Percentiles rank a stretch among this genome's conserved stretches.
phyloP scores from a whole-genome alignment of 1,139 yeast genomes.

The Candida gigantensis region DNA sequence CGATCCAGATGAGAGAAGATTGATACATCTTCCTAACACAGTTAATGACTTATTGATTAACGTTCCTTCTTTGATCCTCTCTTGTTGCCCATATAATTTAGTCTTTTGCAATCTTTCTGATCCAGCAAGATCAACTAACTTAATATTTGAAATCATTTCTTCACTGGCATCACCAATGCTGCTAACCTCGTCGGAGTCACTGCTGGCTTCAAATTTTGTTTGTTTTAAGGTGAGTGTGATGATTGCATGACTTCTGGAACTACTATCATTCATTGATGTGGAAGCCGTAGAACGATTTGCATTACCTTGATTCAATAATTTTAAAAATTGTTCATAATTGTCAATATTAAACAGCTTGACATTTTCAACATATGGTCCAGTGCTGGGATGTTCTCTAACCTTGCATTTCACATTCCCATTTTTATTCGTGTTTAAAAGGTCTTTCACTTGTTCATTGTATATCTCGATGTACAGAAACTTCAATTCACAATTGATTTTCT shows the following conservation, averaged over 20 bases:
- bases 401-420: slow-evolving; percentile 27
- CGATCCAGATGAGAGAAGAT: slow-evolving; percentile 37
- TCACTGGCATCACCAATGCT: slow-evolving; percentile 53
- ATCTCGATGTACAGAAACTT: slow-evolving; percentile 67
- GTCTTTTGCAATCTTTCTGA: slow-evolving; percentile 69
- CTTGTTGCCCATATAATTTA: slow-evolving; percentile 59
- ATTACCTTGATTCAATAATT: slow-evolving; percentile 49
- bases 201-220: slow-evolving; percentile 36
- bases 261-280: slow-evolving; percentile 67
- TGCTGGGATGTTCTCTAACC: slow-evolving; percentile 60
- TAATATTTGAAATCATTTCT: slow-evolving; percentile 56
- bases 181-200: slow-evolving; percentile 11
- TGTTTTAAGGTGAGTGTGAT: slow-evolving; percentile 64
- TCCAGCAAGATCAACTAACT: slow-evolving; percentile 81
- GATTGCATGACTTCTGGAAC: slow-evolving; percentile 80
- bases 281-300: slow-evolving; percentile 62
- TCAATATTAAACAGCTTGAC: slow-evolving; percentile 51
- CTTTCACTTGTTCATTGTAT: slow-evolving; percentile 71
- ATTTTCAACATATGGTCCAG: slow-evolving; percentile 73
- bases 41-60: slow-evolving; percentile 75
- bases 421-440: slow-evolving; percentile 36
- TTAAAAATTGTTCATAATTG: slow-evolving; percentile 44
- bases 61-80: slow-evolving; percentile 70
- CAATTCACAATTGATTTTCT: slow-evolving; percentile 53
- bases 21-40: slow-evolving; percentile 74